Conservation (phyloP, 148 eudicot species). For the Bassia scoparia region DNA sequence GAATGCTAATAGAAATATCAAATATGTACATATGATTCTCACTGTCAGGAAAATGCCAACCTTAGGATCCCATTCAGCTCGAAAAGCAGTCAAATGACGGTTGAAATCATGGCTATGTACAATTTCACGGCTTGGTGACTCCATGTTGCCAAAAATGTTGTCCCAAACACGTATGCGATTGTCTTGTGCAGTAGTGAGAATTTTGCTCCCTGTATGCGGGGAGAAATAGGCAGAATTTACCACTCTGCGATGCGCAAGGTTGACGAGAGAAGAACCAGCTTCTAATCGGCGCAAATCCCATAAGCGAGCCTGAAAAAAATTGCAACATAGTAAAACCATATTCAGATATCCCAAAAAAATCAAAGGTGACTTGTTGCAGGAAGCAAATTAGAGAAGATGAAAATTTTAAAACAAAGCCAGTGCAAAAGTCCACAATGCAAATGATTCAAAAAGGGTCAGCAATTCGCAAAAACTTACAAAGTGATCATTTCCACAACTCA, state of each 20-base stretch:
- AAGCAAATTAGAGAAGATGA: neutral
- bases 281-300: constrained; percentile 87
- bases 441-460: constrained; percentile 7
- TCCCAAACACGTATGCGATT: constrained; percentile 95
- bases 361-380: neutral
- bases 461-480: constrained; percentile 51
- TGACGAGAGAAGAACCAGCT: constrained; percentile 59
- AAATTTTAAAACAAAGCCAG: neutral
- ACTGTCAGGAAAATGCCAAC: constrained; percentile 29
- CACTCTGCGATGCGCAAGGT: constrained; percentile 79
- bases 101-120: constrained; percentile 99
- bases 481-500: constrained; percentile 98
- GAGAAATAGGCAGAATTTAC: constrained; percentile 97
- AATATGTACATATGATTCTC: neutral
- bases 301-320: constrained; percentile 64
- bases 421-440: neutral
- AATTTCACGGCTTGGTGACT: constrained; percentile 89
- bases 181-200: constrained; percentile 86
- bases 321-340: constrained; percentile 13
- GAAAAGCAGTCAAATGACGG: constrained; percentile 81
- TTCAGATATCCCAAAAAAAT: neutral
- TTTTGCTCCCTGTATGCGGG: constrained; percentile 84
- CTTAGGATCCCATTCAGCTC: constrained; percentile 99
- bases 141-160: constrained; percentile 69
- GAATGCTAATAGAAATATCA: neutral